Base-by-base conservation (phyloP, 1,284 basidiomycete species). In the Rhodotorula sp. region DNA sequence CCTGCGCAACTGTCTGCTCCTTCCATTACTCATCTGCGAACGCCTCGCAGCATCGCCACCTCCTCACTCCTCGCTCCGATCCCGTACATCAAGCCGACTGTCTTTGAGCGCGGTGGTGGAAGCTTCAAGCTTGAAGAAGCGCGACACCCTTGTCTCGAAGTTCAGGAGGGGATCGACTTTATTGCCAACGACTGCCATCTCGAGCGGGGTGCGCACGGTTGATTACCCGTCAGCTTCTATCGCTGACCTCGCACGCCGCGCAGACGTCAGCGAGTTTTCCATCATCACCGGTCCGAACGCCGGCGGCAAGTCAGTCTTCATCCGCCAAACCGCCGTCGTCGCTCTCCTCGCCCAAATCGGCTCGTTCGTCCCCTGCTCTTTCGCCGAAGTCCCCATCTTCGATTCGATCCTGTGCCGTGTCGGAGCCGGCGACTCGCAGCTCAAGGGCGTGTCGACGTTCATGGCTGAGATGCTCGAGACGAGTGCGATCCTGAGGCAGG, bases 391-490 rank as follows among this genome's bases (percentile, higher is more conserved):
- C 19, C 96, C 95, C 0, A 88, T 99, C 59, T 99, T 98, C 75
- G 96, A 99, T 81, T 97, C 93, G 22, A 90, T 99, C 60, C 83
- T 99, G 7, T 96, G 95, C 66, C 86, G 96, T 75, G 95, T 99
- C 1, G 96, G 96, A 11, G 96, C 96, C 0, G 96, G 96, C 1
- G 96, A 99, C 79, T 94, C 91, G 80, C 94, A 98, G 80, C 83
- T 98, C 54, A 98, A 98, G 81, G 96, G 95, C 24, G 92, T 99
- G 6, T 96, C 92, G 39, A 99, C 96, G 0, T 99, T 99, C 80
- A 99, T 99, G 95, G 94, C 94, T 5, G 96, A 99, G 82, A 99
- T 99, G 96, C 84, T 95, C 19, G 92, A 95, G 81, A 99, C 94
- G 0, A 94, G 96, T 0, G 94, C 92, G 0, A 99, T 99, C 77